phyloP scores from a whole-genome alignment of 306 rosid species.

The Fragaria vesca region DNA sequence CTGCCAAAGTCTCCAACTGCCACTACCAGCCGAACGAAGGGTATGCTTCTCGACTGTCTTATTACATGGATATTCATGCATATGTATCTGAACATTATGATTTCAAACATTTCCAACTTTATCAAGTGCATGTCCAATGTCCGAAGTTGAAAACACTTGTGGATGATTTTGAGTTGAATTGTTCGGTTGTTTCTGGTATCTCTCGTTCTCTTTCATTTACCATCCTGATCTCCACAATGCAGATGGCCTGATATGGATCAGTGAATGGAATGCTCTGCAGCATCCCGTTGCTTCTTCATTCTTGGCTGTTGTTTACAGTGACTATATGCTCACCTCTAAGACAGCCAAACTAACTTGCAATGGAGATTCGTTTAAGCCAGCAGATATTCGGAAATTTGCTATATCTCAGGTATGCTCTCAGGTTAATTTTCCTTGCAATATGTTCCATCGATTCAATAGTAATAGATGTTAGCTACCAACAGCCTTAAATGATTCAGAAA shows the following conservation, averaged over 20 bases:
- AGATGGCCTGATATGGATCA: conserved; percentile 87
- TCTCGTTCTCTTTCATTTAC: conserved; percentile 8
- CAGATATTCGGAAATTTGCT: conserved; percentile 75
- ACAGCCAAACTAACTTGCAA: conserved; percentile 54
- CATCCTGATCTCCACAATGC: conserved; percentile 18
- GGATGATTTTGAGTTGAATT: not conserved
- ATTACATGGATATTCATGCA: conserved; percentile 7
- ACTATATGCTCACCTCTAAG: conserved; percentile 84
- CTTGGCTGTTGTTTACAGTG: conserved; percentile 84
- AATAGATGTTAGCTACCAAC: not conserved
- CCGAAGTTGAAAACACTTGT: not conserved
- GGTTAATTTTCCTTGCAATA: not conserved
- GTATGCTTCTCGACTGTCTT: conserved; percentile 43
- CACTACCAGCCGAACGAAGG: conserved; percentile 70
- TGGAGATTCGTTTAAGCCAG: conserved; percentile 56
- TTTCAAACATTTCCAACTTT: conserved; percentile 1
- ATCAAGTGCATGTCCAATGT: conserved; percentile 3
- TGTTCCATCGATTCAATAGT: not conserved
- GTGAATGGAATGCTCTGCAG: conserved; percentile 86
- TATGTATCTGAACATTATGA: not conserved
- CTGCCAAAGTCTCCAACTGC: conserved; percentile 91
- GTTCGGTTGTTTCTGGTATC: not conserved
- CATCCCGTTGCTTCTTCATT: conserved; percentile 98
- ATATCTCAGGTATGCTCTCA: conserved; percentile 64
- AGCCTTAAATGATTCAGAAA: conserved; percentile 2